Base-by-base conservation (phyloP, 164 flowering plant genomes). In the Nymphaea colorata region DNA sequence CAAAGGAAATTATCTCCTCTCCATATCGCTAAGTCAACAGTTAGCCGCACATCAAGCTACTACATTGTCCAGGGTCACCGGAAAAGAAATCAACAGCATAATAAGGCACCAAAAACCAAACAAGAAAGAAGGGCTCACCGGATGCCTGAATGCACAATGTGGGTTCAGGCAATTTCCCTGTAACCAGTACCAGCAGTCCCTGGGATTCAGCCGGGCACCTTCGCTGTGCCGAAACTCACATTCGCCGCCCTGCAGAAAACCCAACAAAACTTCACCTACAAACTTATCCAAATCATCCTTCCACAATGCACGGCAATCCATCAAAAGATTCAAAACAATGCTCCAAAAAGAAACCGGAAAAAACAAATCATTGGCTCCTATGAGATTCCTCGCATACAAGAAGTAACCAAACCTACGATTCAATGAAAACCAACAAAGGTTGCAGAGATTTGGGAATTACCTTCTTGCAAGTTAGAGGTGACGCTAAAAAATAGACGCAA, bases 401-500 rank as follows among this genome's bases (percentile, higher is more conserved):
- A 47, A 6, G 5, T 12, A 47, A 47, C 55, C 57, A 47, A 47
- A 2, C 55, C 4, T 2, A 12, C 55, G 12, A 47, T 47, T 7
- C 7, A 12, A 47, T 47, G 55, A 7, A 47, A 12, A 47, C 55
- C 55, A 45, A 45, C 18, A 4, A 41, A 61, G 43, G 44, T 45
- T 17, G 6, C 25, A 66, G 16, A 12, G 55, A 66, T 44, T 8
- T 51, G 57, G 57, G 14, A 68, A 25, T 25, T 25, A 86, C 96
- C 93, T 90, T 90, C 73, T 83, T 85, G 86, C 96, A 90, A 45
- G 96, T 90, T 76, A 90, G 85, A n/a, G 93, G 96, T n/a, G 96
- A 86, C 3, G 96, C 96, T 66, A 88, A 51, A 80, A 88, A 90
- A 67, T 86, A 90, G 61, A 90, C 86, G 79, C 96, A 90, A 73